Base-by-base conservation (phyloP, 768 basidiomycete species). In the Cystofilobasidium capitatum region DNA sequence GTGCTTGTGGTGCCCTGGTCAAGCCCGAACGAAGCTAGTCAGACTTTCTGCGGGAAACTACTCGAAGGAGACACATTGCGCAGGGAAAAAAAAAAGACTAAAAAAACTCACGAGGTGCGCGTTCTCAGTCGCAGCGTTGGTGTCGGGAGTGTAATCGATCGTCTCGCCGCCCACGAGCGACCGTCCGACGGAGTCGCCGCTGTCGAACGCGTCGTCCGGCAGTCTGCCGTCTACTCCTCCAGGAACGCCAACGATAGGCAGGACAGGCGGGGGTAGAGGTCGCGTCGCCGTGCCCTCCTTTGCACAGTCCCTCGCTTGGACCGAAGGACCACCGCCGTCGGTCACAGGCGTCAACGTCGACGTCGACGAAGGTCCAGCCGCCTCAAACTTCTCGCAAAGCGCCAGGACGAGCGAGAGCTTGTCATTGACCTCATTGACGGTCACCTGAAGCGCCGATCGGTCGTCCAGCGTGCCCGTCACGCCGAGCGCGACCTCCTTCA, bases 371-470 rank as follows among this genome's bases (percentile, higher is more conserved):
- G 49, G 9, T 24, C 8, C 9, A 12, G 47, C 20, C 8, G 13
- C 47, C n/a, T 26, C 51, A 17, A 55, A 55, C 17, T 37, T 58
- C 7, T 58, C 44, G 13, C 57, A 58, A 36, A 58, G 29, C 44
- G 16, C 42, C 5, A 65, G 29, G 4, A 65, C 42, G 26, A 12
- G n/a, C 31, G 57, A 55, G 0, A 65, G 57, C 44, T 65, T 65
- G 13, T 22, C 64, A 31, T 65, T 65, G 31, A 65, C 64, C 31
- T 58, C 64, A 16, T 65, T 44, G 51, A 55, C 31, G 4, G 51
- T 55, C 31, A 6, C 31, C 16, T 55, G 51, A 16, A 55, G 51
- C 7, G 51, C n/a, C 26, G 51, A 4, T 22, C 51, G 51, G 29
- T 55, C 51, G 51, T 33, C 29, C 17, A 1, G 16, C 2, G 51